Conservation (phyloP, 2,329 filamentous ascomycete genomes). For the Aaosphaeria arxii region DNA sequence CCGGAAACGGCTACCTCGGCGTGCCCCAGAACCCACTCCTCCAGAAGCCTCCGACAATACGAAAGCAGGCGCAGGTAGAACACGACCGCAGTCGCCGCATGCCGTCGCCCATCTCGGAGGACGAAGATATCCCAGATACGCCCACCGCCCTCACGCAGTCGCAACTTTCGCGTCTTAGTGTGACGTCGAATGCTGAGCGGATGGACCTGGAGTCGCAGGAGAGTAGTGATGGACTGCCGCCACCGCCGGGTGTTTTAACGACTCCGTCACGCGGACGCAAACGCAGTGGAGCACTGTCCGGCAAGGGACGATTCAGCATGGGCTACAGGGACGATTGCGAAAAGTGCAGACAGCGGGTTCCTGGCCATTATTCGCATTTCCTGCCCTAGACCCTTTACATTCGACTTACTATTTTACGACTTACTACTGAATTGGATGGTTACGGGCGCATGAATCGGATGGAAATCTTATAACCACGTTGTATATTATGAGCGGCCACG, state of each 20-base stretch:
- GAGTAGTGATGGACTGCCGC: conserved; percentile 6
- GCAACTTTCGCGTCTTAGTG: conserved; percentile 37
- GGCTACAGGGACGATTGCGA: conserved; percentile 50
- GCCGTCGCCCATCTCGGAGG: conserved; percentile 41
- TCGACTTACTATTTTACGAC: not conserved
- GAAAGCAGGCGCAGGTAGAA: conserved; percentile 18
- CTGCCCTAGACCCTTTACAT: conserved; percentile 16
- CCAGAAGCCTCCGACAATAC: conserved; percentile 14
- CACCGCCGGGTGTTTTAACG: conserved; percentile 11
- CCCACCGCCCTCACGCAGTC: conserved; percentile 35
- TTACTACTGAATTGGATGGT: no score
- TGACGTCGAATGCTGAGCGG: conserved; percentile 28
- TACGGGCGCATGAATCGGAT: no score
- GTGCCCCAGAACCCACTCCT: conserved; percentile 8
- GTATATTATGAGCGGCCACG: no score
- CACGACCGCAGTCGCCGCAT: conserved; percentile 30
- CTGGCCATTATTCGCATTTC: conserved; percentile 51
- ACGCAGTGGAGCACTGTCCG: conserved; percentile 37
- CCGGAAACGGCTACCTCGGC: conserved; percentile 6
- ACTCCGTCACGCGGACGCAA: conserved; percentile 32
- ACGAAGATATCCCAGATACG: conserved; percentile 35
- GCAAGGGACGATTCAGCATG: conserved; percentile 44
- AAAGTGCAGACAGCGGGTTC: conserved; percentile 47
- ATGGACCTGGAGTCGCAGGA: conserved; percentile 24
- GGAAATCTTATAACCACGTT: no score